Evolutionary conservation across 192 early-diverging fungal genomes (phyloP).

Genomic region (Diversispora eburnea): DNA sequence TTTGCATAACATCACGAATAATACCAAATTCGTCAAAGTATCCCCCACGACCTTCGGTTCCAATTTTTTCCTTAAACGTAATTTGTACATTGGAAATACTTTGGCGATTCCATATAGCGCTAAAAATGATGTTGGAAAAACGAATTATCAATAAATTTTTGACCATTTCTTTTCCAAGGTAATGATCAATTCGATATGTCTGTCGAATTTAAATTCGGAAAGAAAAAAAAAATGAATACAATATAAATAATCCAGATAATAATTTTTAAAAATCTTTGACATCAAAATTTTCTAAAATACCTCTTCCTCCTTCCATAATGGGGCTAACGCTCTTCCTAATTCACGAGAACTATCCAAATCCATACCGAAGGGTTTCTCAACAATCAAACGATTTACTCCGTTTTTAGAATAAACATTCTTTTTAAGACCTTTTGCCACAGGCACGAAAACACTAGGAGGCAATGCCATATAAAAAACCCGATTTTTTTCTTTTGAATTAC

Average conservation of each 20-base stretch:
- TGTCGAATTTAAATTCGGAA: conserved; percentile 27
- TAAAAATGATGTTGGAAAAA: conserved; percentile 94
- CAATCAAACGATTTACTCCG: conserved; percentile 80
- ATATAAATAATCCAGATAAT: too few species aligned
- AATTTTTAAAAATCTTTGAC: neutral
- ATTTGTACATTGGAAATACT: conserved; percentile 94
- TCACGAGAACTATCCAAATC: conserved; percentile 80
- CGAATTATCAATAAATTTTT: conserved; percentile 93
- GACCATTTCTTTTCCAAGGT: conserved; percentile 99
- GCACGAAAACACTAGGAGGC: conserved; percentile 92
- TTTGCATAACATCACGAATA: conserved; percentile 95
- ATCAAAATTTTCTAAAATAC: conserved; percentile 34
- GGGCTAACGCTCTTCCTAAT: conserved; percentile 67
- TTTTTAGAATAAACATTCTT: conserved; percentile 61
- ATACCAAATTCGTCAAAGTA: conserved; percentile 99
- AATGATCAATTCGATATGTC: conserved; percentile 99
- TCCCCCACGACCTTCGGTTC: conserved; percentile 95
- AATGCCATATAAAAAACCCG: conserved; percentile 95
- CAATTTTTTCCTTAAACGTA: conserved; percentile 96
- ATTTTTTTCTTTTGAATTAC: conserved; percentile 48
- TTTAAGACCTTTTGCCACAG: conserved; percentile 73
- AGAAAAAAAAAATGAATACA: neutral
- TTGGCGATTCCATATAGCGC: conserved; percentile 84
- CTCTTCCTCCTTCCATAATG: conserved; percentile 85
- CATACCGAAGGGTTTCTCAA: conserved; percentile 98